phyloP scores from a whole-genome alignment of 129 eudicot genomes.

The Flaveria trinervia region DNA sequence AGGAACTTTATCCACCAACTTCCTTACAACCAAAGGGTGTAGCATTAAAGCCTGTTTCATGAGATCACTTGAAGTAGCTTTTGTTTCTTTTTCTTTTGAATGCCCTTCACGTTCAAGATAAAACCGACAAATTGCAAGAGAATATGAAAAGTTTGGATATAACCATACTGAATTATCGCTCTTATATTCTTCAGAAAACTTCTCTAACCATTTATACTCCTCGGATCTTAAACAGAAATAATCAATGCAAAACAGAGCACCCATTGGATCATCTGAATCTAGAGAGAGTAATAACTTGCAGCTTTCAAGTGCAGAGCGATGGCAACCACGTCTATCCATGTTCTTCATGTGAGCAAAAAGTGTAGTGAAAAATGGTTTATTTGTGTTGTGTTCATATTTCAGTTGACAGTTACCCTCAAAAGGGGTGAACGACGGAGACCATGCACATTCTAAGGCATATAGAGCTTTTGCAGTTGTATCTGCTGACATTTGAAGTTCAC shows the following conservation, averaged over 20 bases:
- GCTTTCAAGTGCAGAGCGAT: constrained; percentile 88
- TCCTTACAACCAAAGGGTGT: constrained; percentile 75
- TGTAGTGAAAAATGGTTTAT: constrained; percentile 58
- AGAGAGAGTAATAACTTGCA: constrained; percentile 79
- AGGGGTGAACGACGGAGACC: constrained; percentile 81
- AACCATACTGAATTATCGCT: constrained; percentile 74
- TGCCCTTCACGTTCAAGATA: constrained; percentile 62
- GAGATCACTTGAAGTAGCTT: constrained; percentile 67
- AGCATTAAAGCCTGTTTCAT: constrained; percentile 98
- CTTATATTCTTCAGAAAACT: constrained; percentile 72
- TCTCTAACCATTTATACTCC: constrained; percentile 81
- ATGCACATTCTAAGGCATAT: constrained; percentile 96
- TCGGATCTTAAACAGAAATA: constrained; percentile 80
- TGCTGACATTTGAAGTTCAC: constrained; percentile 91
- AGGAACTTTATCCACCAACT: constrained; percentile 82
- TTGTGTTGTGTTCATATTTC: constrained; percentile 66
- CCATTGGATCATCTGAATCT: constrained; percentile 91
- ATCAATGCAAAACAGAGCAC: constrained; percentile 78
- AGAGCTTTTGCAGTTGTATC: constrained; percentile 74
- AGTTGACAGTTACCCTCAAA: constrained; percentile 62
- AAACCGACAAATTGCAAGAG: constrained; percentile 81
- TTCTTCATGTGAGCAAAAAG: constrained; percentile 87
- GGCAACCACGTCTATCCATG: constrained; percentile 97
- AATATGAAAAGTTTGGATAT: constrained; percentile 78
- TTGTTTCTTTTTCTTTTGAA: constrained; percentile 23